Evolutionary conservation across 805 yeast species (phyloP).

Genomic region (Candida nemodendra): DNA sequence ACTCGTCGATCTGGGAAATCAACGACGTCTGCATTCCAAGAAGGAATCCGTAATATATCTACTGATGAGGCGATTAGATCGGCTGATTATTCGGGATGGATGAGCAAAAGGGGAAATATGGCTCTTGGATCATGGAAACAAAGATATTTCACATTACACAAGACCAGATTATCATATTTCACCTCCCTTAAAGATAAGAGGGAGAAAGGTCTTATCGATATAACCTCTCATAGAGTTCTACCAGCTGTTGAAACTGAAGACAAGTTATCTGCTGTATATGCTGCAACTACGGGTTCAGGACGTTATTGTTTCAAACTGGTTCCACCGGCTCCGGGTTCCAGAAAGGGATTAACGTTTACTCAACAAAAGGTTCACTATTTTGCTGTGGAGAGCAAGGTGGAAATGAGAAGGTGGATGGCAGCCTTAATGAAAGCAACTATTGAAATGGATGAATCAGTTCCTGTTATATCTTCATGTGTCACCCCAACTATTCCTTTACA

Average conservation of each 20-base stretch:
- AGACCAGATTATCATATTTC: constrained; percentile 89
- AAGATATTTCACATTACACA: constrained; percentile 83
- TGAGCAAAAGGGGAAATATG: constrained; percentile 86
- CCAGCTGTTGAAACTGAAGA: constrained; percentile 80
- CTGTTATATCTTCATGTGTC: constrained; percentile 87
- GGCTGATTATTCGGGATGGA: constrained; percentile 88
- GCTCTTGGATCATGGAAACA: constrained; percentile 91
- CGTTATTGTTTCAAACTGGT: constrained; percentile 85
- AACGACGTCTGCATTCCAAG: constrained; percentile 78
- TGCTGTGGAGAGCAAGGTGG: constrained; percentile 89
- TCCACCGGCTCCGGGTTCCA: constrained; percentile 98
- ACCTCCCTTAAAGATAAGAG: constrained; percentile 70
- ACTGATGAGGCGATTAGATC: constrained; percentile 77
- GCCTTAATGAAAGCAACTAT: constrained; percentile 94
- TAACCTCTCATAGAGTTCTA: constrained; percentile 88
- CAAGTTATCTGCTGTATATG: constrained; percentile 74
- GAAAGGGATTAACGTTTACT: constrained; percentile 92
- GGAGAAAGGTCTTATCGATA: constrained; percentile 92
- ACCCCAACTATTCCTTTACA: constrained; percentile 92
- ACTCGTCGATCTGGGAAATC: constrained; percentile 46
- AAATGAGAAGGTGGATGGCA: constrained; percentile 93
- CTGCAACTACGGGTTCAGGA: constrained; percentile 94
- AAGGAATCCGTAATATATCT: constrained; percentile 75
- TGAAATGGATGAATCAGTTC: constrained; percentile 89
- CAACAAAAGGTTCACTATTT: constrained; percentile 95